Conservation (phyloP, 495 filamentous ascomycete species). For the Rusavskia elegans region DNA sequence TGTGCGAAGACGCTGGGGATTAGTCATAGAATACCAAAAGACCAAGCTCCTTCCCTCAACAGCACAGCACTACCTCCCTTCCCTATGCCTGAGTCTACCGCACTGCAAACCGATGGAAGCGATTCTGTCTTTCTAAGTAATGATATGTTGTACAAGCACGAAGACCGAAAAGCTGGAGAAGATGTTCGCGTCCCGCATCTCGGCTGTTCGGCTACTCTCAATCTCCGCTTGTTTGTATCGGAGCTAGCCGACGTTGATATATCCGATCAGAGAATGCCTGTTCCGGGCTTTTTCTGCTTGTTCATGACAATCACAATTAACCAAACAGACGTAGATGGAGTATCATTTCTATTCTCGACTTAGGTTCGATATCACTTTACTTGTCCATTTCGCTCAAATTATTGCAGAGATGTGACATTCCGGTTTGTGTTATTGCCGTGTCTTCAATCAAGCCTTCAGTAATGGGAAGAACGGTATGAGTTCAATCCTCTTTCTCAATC, state of each 20-base stretch:
- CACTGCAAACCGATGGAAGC: neutral
- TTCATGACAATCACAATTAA: too few species aligned
- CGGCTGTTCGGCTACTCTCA: neutral
- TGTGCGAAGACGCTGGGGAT: too few species aligned
- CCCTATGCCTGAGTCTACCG: slow-evolving; percentile 5
- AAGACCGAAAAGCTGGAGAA: neutral
- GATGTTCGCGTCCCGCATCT: neutral
- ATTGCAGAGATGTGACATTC: too few species aligned
- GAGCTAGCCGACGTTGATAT: neutral
- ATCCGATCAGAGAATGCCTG: neutral
- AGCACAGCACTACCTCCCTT: slow-evolving; percentile 13
- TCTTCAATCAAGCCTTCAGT: too few species aligned
- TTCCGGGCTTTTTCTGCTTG: too few species aligned
- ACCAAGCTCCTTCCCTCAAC: slow-evolving; percentile 9
- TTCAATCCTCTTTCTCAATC: slow-evolving; percentile 53
- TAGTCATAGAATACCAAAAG: neutral
- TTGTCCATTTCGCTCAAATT: too few species aligned
- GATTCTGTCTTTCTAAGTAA: neutral
- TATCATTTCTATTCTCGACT: too few species aligned
- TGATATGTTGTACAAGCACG: neutral
- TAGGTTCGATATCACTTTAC: too few species aligned
- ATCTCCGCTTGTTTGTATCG: neutral
- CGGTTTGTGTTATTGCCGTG: too few species aligned
- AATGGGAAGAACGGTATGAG: too few species aligned
- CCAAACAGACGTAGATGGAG: too few species aligned